A percentile compares a stretch with the other conserved stretches of the same genome.
These are phyloP conservation scores for Trametes elegans DNA, from an alignment of 768 basidiomycete genomes.

Conservation along the genomic window DNA sequence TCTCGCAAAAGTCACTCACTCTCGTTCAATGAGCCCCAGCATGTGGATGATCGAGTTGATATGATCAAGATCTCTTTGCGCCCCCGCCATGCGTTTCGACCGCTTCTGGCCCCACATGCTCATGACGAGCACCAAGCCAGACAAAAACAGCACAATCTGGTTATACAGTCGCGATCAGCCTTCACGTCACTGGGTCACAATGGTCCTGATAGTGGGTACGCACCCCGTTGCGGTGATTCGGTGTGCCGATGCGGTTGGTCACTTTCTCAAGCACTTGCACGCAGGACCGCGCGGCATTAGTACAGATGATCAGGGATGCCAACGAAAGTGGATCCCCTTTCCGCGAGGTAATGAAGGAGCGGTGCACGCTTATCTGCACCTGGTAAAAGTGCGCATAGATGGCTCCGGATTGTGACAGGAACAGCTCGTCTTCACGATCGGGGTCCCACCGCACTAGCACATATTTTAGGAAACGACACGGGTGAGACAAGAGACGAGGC, in stretches of 20 bases:
- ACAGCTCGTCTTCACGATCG: conserved; percentile 21
- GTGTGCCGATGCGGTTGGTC: conserved; percentile 1
- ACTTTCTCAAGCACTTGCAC: conserved; percentile 67
- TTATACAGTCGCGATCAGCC: not conserved
- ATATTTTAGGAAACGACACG: not conserved
- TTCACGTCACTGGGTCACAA: not conserved
- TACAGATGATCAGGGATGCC: conserved; percentile 76
- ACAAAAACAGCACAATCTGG: conserved; percentile 32
- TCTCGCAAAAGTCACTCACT: too few species aligned
- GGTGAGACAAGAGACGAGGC: conserved; percentile 24
- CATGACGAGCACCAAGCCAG: too few species aligned
- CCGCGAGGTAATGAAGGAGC: conserved; percentile 70
- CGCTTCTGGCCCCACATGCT: too few species aligned
- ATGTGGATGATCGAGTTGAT: too few species aligned
- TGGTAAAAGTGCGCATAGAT: conserved; percentile 45
- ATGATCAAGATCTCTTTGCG: too few species aligned
- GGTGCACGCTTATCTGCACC: conserved; percentile 65
- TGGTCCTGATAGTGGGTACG: not conserved
- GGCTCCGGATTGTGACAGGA: conserved; percentile 34
- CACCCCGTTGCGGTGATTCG: conserved; percentile 1
- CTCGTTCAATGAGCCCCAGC: too few species aligned
- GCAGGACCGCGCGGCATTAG: conserved; percentile 76
- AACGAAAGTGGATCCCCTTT: conserved; percentile 47
- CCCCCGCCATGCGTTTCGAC: too few species aligned
- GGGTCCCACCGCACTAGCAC: conserved; percentile 34